Evolutionary conservation across 352 stramenopile genomes (phyloP), one percentile per base, ranked within the genome.

Genomic region (Halophytophthora polymorphica): DNA sequence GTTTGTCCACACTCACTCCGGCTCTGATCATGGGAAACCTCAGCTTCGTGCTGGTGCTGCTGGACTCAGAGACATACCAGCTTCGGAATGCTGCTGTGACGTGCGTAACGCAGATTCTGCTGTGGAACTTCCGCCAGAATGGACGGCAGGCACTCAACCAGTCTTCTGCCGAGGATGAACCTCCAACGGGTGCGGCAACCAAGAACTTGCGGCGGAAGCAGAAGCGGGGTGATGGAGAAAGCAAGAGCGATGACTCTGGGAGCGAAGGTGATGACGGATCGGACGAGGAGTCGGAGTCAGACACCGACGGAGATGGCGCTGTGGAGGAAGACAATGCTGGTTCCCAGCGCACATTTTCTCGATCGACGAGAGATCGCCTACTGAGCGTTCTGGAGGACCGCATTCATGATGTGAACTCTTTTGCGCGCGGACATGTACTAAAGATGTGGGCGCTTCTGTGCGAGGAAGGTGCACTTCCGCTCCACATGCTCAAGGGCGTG

Each of bases 321-420:
- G 52, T 45, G 22, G 31, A 18, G 11, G 49, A 61, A 28, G 19
- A 61, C 13, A 45, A 65, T 15, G 13, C 23, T 13, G 50, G 64
- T 34, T 58, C 53, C 3, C 47, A 63, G 4, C 74, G 72, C 14
- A 73, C 61, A 15, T 67, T 92, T 28, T 90, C 78, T 33, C 66
- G 71, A 19, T 74, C 74, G 19, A 88, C 79, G 12, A 71, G 84
- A 53, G 70, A 88, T 41, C 69, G 84, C 38, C 49, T 98, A 0
- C 75, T 98, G 17, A 80, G 80, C 38, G 82, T 98, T 38, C 64
- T 98, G 0, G 77, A 89, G 41, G 86, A 96, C 46, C 82, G 92
- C 44, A 78, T 81, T n/a, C 74, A 90, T 36, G 96, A 98, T 65
- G 63, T 95, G 15, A 98, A 96, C 50, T 97, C 90, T 0, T 98